Conservation (phyloP, 805 yeast species). For the Yamadazyma phyllophila region DNA sequence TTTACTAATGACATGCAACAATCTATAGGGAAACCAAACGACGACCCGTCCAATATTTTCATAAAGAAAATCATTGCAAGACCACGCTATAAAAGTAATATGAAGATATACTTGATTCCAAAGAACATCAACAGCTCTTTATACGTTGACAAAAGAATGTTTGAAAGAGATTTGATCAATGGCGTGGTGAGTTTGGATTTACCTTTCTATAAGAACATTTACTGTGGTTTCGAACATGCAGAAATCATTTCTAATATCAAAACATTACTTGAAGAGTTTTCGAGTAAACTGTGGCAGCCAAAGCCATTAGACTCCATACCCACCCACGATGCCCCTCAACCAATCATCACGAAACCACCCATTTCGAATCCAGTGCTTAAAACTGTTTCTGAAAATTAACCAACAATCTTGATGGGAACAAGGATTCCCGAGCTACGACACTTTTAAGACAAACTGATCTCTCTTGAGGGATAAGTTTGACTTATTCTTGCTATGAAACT, state of each 20-base stretch:
- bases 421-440: too few relatives aligned
- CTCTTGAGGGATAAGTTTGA: too few relatives aligned
- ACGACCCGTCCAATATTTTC: constrained; percentile 47
- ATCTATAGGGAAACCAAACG: constrained; percentile 40
- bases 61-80: constrained; percentile 58
- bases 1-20: constrained; percentile 36
- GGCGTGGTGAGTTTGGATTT: constrained; percentile 43
- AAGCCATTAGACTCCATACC: too few relatives aligned
- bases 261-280: neutral
- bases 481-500: too few relatives aligned
- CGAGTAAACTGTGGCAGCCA: too few relatives aligned
- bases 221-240: constrained; percentile 19
- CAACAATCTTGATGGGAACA: too few relatives aligned
- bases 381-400: too few relatives aligned
- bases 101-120: constrained; percentile 60
- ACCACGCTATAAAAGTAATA: constrained; percentile 60
- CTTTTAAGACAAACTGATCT: too few relatives aligned
- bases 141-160: constrained; percentile 49
- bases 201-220: constrained; percentile 17
- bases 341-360: too few relatives aligned
- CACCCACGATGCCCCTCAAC: too few relatives aligned
- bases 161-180: constrained; percentile 50
- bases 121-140: constrained; percentile 33
- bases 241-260: constrained; percentile 8
- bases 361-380: too few relatives aligned